Evolutionary conservation across 805 yeast genomes (phyloP), one percentile per base, ranked within the genome.

Genomic region (Cyberlindnera americana): DNA sequence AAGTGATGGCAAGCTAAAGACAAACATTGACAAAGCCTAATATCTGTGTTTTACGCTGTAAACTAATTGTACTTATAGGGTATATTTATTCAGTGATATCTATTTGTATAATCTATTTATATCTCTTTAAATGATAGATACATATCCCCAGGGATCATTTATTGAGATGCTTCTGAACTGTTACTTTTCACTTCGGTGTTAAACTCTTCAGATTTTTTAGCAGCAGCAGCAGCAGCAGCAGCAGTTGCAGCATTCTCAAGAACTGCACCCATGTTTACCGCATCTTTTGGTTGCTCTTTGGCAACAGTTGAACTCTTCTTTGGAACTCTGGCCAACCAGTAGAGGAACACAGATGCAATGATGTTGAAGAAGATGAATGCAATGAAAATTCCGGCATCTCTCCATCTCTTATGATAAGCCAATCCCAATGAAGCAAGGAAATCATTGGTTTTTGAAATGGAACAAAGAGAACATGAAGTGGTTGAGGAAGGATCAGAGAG

Each of bases 301-400:
- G 19, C 29, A 4, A 39, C 38, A 19, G 38, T 34, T 18, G 34
- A 30, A 24, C 59, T 48, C 71, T 75, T 51, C 72, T 82, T 82
- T 39, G 93, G 93, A 44, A 83, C 91, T 70, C 93, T 75, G 10
- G 79, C 82, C 33, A 46, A 34, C 49, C 83, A 79, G 69, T 81
- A 72, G 46, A 70, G 52, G 52, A 67, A 72, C 2, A 61, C 38
- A 13, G 83, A 67, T 41, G 66, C 67, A 35, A 42, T 34, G 22
- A 65, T 47, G 50, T 71, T 70, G 59, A 71, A 64, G 22, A 55
- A 38, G 38, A 70, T 65, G 56, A 56, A 71, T 18, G 60, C 70
- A 64, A 67, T 64, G 59, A 74, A 64, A 48, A 79, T 67, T 50
- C 85, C 85, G 47, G 69, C 69, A 54, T 80, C 75, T 69, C 84